Base-by-base conservation (phyloP, 148 eudicot genomes). In the Rhododendron henanense region DNA sequence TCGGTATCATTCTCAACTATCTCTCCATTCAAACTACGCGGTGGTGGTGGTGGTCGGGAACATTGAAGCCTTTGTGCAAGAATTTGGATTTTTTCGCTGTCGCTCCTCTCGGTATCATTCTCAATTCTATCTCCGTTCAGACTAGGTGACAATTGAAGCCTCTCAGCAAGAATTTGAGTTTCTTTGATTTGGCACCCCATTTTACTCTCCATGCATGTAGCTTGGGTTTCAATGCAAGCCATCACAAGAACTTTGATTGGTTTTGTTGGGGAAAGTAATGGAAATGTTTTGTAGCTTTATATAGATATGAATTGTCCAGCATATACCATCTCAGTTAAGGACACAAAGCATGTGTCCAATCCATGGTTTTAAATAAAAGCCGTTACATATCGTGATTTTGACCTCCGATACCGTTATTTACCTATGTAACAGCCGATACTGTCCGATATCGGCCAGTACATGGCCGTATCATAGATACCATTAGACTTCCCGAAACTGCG, bases 51-150 rank as follows among this genome's bases (percentile, higher is more conserved):
- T 16, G 69, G 84, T 11, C 1, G 39, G 33, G 35, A 81, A 39
- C 74, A 18, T 13, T 31, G 84, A 61, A 82, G 84, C 84, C 48
- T 61, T 31, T 61, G 44, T 4, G 84, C 84, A 37, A 82, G 50
- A 23, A 67, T 4, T 21, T 23, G 84, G 50, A 82, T 25, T 35
- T 82, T 82, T 33, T 81, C 83, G 1, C 21, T 18, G 4, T 47
- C 81, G 1, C 35, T 23, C 69, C 69, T 55, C 59, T 55, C 61
- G 0, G 21, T 16, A 18, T 55, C 61, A 1, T 55, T 55, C 21
- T 18, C 61, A 16, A 55, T 16, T 55, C 21, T 18, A 6, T 16
- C 21, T 4, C 21, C 61, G 1, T 55, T 18, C 61, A 55, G 61
- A 55, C 19, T 55, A 1, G 61, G 61, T 5, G 61, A 18, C 61